Percentiles rank a stretch among this genome's conserved stretches.
Conservation (phyloP, 805 yeast species). For the Wickerhamomyces rabaulensis region DNA sequence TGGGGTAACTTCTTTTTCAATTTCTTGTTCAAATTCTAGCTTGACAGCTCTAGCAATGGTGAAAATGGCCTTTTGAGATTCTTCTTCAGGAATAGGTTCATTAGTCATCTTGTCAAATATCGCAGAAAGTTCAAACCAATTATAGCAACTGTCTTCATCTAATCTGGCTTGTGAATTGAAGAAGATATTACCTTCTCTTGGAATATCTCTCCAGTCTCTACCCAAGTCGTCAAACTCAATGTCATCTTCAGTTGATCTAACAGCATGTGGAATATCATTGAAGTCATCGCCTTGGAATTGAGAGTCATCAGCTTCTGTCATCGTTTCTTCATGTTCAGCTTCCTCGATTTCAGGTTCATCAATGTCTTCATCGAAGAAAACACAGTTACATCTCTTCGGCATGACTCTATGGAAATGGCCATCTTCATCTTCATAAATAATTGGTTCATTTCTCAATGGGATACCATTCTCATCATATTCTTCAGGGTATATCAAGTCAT, state of each 20-base stretch:
- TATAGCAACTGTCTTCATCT: slow-evolving; percentile 9
- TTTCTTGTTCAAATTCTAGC: slow-evolving; percentile 33
- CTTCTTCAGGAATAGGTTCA: slow-evolving; percentile 21
- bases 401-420: slow-evolving; percentile 23
- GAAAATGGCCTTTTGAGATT: slow-evolving; percentile 37
- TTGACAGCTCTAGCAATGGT: slow-evolving; percentile 52
- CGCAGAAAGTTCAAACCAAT: slow-evolving; percentile 21
- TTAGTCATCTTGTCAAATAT: slow-evolving; percentile 24
- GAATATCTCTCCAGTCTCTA: slow-evolving; percentile 69
- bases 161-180: slow-evolving; percentile 19
- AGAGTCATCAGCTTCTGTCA: slow-evolving; percentile 8
- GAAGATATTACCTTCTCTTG: slow-evolving; percentile 50
- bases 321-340: slow-evolving; percentile 5
- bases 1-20: slow-evolving; percentile 22
- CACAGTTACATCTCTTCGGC: slow-evolving; percentile 20
- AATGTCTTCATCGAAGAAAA: slow-evolving; percentile 19
- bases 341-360: slow-evolving; percentile 15
- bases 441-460: slow-evolving; percentile 13
- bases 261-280: slow-evolving; percentile 25
- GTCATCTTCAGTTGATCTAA: slow-evolving; percentile 26
- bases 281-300: slow-evolving; percentile 12
- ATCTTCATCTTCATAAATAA: slow-evolving; percentile 23
- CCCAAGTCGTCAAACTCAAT: slow-evolving; percentile 56
- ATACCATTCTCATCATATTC: slow-evolving; percentile 13
- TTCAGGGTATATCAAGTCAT: slow-evolving; percentile 24